Base-by-base conservation (phyloP, 2,329 filamentous ascomycete species). In the Fulvia fulva region DNA sequence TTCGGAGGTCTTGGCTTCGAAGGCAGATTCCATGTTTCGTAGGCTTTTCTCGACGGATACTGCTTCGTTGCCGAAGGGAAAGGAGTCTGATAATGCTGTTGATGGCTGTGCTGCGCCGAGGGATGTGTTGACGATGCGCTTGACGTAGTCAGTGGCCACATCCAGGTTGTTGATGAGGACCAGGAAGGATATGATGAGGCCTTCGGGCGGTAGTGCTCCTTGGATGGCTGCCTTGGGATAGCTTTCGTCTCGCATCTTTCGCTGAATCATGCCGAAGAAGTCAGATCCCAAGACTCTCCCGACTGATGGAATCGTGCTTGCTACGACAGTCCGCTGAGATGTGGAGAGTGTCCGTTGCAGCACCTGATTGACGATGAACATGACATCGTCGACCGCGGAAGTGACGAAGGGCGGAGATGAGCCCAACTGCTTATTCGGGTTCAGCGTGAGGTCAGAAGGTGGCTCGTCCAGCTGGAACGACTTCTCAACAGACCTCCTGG, bases 301-400 rank as follows among this genome's bases (percentile, higher is more conserved):
- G 5, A 97, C 80, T 0, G 87, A 88, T 1, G 91, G 88, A 25
- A 97, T 77, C 6, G 96, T 89, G 57, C 84, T 89, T 44, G 85
- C 84, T 22, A 96, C 83, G 3, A 96, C 86, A 19, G 87, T 82
- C 65, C 87, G 81, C 71, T 97, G 92, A 1, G 89, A 90, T 0
- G 95, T 97, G 0, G 90, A 88, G 22, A 97, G 80, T 0, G 91
- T 89, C 64, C 93, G 87, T 63, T 95, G 88, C 7, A 97, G 81
- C 32, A 97, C 89, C 52, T 93, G 88, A 71, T 95, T 96, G 71
- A 96, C 90, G 67, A 99, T 97, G 75, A 97, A 99, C 93, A 99
- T 97, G 70, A 97, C 91, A 76, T 97, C 94, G 77, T 99, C 94
- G 8, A 99, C 92, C 0, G 93, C 92, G 1, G 92, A 91, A 45